These are phyloP conservation scores for Neofusicoccum ribis DNA, from an alignment of 2,329 filamentous ascomycete genomes.

Conservation along the genomic window DNA sequence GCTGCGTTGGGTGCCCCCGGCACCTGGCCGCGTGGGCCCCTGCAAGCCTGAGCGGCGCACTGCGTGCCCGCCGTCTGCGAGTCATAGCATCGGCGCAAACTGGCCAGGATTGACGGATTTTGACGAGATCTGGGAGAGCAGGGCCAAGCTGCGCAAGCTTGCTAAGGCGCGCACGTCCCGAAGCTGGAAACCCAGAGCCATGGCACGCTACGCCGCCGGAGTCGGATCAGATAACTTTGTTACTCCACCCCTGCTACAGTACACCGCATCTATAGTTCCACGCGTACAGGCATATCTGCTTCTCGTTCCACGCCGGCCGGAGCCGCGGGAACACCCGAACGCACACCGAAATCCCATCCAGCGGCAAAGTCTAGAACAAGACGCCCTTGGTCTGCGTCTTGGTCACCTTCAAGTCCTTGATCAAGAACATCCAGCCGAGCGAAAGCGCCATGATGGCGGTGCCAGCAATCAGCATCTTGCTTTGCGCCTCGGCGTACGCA, in stretches of 20 bases:
- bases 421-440: slow-evolving; percentile 21
- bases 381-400: slow-evolving; percentile 22
- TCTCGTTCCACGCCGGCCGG: too few relatives aligned
- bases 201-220: not conserved
- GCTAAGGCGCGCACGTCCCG: not conserved
- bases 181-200: not conserved
- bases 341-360: not conserved
- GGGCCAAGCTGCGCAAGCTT: not conserved
- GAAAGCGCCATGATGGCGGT: slow-evolving; percentile 21
- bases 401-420: slow-evolving; percentile 23
- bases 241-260: not conserved
- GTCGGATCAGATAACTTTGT: slow-evolving; percentile 6
- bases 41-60: not conserved
- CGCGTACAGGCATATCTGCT: too few relatives aligned
- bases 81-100: too few relatives aligned
- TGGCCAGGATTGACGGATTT: not conserved
- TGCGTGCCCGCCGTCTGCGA: not conserved
- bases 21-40: not conserved
- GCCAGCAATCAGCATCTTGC: slow-evolving; percentile 30
- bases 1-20: too few relatives aligned
- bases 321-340: not conserved
- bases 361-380: slow-evolving; percentile 1
- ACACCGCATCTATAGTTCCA: not conserved
- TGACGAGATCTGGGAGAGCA: not conserved
- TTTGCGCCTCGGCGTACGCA: slow-evolving; percentile 38